Evolutionary conservation across 164 flowering plant genomes (phyloP).

Genomic region (Chloranthus sessilifolius): DNA sequence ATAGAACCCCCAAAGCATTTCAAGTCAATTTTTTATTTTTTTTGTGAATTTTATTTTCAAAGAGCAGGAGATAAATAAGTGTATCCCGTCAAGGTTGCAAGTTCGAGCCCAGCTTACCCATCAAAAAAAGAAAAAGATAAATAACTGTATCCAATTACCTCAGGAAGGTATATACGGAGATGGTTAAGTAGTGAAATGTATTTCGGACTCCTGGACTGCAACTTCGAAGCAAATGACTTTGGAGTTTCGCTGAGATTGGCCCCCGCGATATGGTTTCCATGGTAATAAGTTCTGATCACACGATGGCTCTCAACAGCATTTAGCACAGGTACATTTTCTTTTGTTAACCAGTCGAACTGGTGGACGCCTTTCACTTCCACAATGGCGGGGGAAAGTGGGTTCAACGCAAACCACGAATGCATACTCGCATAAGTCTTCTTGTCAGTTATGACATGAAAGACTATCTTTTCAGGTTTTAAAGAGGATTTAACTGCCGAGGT

Average conservation of each 20-base stretch:
- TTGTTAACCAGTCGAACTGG: constrained; percentile 80
- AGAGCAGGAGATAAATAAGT: too few species aligned
- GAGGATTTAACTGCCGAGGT: constrained; percentile 57
- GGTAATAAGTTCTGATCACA: constrained; percentile 57
- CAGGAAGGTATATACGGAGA: constrained; percentile 71
- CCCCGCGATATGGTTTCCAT: constrained; percentile 60
- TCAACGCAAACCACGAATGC: constrained; percentile 86
- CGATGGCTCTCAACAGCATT: constrained; percentile 64
- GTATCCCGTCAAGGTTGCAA: too few species aligned
- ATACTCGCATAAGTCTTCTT: constrained; percentile 81
- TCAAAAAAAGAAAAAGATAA: neutral
- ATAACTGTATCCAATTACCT: constrained; percentile 34
- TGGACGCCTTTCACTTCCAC: constrained; percentile 75
- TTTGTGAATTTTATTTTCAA: too few species aligned
- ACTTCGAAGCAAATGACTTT: constrained; percentile 53
- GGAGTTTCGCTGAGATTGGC: constrained; percentile 66
- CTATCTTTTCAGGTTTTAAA: constrained; percentile 54
- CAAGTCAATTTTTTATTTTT: too few species aligned
- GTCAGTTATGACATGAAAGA: constrained; percentile 79
- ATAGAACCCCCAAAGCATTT: too few species aligned
- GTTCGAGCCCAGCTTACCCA: too few species aligned
- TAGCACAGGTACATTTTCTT: constrained; percentile 77
- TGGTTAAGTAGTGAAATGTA: constrained; percentile 79
- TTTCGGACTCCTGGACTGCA: constrained; percentile 74
- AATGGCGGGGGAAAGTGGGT: constrained; percentile 59